These are phyloP conservation scores for Cyanidiococcus yangmingshanensis DNA, from an alignment of 23 red algal species.

Conservation along the genomic window DNA sequence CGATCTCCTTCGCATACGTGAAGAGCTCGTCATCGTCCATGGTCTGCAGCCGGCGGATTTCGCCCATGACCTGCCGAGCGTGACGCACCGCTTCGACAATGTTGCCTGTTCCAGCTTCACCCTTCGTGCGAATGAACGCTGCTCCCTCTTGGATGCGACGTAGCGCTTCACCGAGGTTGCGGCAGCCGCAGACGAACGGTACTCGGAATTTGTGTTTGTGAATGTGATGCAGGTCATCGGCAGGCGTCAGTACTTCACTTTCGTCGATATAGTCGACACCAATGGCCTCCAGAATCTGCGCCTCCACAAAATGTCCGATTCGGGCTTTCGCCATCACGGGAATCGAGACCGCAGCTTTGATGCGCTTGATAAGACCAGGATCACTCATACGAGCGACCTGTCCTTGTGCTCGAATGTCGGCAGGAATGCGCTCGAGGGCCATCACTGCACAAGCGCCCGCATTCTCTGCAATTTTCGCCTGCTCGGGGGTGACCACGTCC, in stretches of 20 bases:
- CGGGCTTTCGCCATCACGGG: conserved; percentile 98
- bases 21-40: conserved; percentile 96
- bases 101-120: conserved; percentile 97
- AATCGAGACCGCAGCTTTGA: conserved; percentile 86
- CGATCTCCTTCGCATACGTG: conserved; percentile 94
- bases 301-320: conserved; percentile 99
- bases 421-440: conserved; percentile 97
- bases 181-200: conserved; percentile 96
- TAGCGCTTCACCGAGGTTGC: conserved; percentile 93
- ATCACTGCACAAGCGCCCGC: conserved; percentile 99
- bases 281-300: conserved; percentile 91
- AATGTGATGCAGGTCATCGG: conserved; percentile 93
- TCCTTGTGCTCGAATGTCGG: conserved; percentile 77
- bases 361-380: conserved; percentile 69
- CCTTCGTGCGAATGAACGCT: conserved; percentile 98
- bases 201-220: conserved; percentile 91
- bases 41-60: conserved; percentile 48
- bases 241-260: conserved; percentile 92
- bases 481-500: conserved; percentile 98
- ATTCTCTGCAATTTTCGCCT: conserved; percentile 76
- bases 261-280: conserved; percentile 96
- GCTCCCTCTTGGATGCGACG: conserved; percentile 88
- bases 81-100: conserved; percentile 95
- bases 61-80: conserved; percentile 62
- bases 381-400: conserved; percentile 94